Evolutionary conservation across 2,329 filamentous ascomycete species (phyloP).

Genomic region (Pseudogymnoascus sp.): DNA sequence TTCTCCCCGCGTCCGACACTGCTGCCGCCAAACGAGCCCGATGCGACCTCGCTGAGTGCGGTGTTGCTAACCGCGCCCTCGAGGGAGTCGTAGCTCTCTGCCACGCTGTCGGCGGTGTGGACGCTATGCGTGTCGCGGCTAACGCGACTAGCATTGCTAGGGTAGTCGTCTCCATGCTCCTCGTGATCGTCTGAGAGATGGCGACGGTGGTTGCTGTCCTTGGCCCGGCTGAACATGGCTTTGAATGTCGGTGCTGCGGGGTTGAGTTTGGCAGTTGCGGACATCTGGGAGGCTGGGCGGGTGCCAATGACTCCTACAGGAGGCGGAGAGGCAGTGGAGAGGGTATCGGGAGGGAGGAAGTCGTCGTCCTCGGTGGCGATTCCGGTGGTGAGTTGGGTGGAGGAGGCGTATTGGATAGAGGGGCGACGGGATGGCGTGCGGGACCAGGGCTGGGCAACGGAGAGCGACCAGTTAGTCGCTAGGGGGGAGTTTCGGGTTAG

Average conservation of each 20-base stretch:
- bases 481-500: conserved; percentile 46
- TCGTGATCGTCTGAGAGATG: background rate
- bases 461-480: conserved; percentile 42
- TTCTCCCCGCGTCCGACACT: conserved; percentile 6
- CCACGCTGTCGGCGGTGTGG: conserved; percentile 49
- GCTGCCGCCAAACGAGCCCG: background rate
- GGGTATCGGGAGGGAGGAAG: conserved; percentile 49
- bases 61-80: conserved; percentile 48
- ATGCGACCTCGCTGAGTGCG: background rate
- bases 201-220: conserved; percentile 15
- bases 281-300: conserved; percentile 48
- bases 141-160: conserved; percentile 11
- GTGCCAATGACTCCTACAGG: conserved; percentile 72
- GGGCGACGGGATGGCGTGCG: conserved; percentile 71
- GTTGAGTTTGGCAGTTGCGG: conserved; percentile 60
- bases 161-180: conserved; percentile 21
- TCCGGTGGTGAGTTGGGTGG: conserved; percentile 52
- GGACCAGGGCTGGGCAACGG: conserved; percentile 53
- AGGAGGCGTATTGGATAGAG: conserved; percentile 69
- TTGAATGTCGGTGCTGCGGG: conserved; percentile 86
- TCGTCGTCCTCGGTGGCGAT: conserved; percentile 57
- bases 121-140: conserved; percentile 46
- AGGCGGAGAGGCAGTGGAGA: conserved; percentile 45
- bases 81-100: conserved; percentile 53
- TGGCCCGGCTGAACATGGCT: conserved; percentile 52